These are phyloP conservation scores for Casuarina glauca DNA, from an alignment of 306 rosid species.

Conservation along the genomic window DNA sequence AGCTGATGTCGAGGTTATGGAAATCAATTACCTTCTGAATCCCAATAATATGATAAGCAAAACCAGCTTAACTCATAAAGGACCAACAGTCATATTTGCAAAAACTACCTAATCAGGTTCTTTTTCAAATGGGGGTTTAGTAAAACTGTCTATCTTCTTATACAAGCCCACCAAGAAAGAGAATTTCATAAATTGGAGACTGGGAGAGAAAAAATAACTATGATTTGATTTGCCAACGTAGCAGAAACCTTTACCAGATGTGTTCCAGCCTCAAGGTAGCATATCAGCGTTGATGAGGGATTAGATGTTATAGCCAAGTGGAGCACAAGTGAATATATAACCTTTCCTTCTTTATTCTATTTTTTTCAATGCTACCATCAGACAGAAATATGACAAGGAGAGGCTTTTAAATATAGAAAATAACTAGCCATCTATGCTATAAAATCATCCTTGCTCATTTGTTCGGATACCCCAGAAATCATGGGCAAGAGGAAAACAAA, in stretches of 20 bases:
- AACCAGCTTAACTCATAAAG: slow-evolving; percentile 2
- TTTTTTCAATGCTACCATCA: not conserved
- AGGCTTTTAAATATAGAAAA: not conserved
- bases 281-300: not conserved
- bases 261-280: not conserved
- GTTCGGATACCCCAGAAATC: not conserved
- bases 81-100: not conserved
- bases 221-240: not conserved
- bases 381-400: not conserved
- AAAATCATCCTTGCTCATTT: not conserved
- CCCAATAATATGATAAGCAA: not conserved
- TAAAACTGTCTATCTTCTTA: not conserved
- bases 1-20: not conserved
- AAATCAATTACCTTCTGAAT: not conserved
- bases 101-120: not conserved
- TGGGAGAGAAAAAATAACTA: too few relatives aligned
- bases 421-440: not conserved
- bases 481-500: not conserved
- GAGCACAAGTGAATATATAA: not conserved
- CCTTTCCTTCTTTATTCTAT: not conserved
- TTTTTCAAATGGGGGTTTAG: not conserved
- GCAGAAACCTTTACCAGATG: not conserved
- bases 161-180: not conserved
- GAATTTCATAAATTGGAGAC: not conserved
- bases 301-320: not conserved